Conservation (phyloP, 129 eudicot genomes). For the Mikania micrantha region DNA sequence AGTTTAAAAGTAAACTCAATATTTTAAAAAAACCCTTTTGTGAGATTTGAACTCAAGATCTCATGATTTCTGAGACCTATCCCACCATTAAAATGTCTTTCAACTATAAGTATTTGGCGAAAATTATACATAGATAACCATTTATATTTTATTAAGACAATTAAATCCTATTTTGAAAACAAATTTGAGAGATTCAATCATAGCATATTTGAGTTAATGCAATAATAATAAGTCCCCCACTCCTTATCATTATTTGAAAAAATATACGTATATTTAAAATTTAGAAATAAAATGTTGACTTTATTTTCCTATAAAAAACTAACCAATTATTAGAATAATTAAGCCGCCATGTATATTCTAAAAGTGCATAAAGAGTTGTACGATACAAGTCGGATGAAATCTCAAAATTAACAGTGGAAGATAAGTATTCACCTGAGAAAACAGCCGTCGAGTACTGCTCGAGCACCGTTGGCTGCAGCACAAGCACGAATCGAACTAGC, state of each 20-base stretch:
- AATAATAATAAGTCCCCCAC: no score
- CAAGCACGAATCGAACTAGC: constrained; percentile 42
- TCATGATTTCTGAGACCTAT: no score
- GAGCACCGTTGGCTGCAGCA: constrained; percentile 61
- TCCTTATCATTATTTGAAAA: not conserved
- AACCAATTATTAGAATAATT: not conserved
- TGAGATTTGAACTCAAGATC: no score
- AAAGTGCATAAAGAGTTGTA: not conserved
- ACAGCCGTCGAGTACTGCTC: constrained; percentile 67
- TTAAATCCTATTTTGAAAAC: not conserved
- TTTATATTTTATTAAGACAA: no score
- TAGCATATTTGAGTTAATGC: not conserved
- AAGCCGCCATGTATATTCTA: not conserved
- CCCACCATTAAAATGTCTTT: no score
- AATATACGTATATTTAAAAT: not conserved
- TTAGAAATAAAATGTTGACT: not conserved
- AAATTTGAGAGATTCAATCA: not conserved
- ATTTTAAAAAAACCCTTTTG: no score
- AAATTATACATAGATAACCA: no score
- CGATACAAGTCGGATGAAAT: not conserved
- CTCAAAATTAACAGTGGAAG: no score
- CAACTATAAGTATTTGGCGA: no score
- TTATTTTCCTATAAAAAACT: not conserved
- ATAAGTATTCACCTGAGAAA: constrained; percentile 52
- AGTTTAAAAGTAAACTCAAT: no score